Evolutionary conservation across 2,329 filamentous ascomycete genomes (phyloP).

Genomic region (Lachnum nothofagi): DNA sequence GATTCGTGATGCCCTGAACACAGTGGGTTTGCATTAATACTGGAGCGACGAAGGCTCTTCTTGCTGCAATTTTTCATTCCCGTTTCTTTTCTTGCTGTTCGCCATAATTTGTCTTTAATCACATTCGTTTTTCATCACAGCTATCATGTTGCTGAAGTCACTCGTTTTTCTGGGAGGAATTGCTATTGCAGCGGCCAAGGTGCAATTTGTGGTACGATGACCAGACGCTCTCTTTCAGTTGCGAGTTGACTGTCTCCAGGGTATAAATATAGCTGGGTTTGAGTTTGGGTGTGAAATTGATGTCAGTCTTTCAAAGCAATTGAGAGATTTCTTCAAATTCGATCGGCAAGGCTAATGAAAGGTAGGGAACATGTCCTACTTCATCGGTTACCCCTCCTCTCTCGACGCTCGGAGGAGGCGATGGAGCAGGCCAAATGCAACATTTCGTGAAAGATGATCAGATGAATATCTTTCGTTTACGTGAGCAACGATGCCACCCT

Average conservation of each 20-base stretch:
- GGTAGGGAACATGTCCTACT: slow-evolving; percentile 22
- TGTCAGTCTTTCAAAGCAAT: slow-evolving; percentile 24
- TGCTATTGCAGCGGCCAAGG: slow-evolving; percentile 16
- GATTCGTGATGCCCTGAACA: no score
- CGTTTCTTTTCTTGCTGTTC: no score
- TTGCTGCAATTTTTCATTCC: no score
- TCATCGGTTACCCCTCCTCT: slow-evolving; percentile 14
- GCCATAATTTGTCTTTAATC: not conserved
- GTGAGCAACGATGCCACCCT: slow-evolving; percentile 56
- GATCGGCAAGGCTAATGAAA: not conserved
- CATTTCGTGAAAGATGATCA: slow-evolving; percentile 51
- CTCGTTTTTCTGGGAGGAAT: slow-evolving; percentile 10
- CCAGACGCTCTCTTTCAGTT: not conserved
- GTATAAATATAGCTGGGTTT: slow-evolving; percentile 42
- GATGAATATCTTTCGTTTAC: slow-evolving; percentile 54
- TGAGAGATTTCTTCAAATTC: not conserved
- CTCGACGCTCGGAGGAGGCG: slow-evolving; percentile 12
- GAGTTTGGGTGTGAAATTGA: slow-evolving; percentile 43
- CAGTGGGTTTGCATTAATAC: no score
- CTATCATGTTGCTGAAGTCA: slow-evolving; percentile 15
- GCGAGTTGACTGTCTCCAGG: slow-evolving; percentile 6
- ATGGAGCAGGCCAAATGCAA: slow-evolving; percentile 31
- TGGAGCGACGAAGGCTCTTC: no score
- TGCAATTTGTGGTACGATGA: slow-evolving; percentile 19
- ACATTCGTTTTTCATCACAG: slow-evolving; percentile 9